phyloP scores from a whole-genome alignment of 1,139 yeast genomes.

The Candida buenavistaensis region DNA sequence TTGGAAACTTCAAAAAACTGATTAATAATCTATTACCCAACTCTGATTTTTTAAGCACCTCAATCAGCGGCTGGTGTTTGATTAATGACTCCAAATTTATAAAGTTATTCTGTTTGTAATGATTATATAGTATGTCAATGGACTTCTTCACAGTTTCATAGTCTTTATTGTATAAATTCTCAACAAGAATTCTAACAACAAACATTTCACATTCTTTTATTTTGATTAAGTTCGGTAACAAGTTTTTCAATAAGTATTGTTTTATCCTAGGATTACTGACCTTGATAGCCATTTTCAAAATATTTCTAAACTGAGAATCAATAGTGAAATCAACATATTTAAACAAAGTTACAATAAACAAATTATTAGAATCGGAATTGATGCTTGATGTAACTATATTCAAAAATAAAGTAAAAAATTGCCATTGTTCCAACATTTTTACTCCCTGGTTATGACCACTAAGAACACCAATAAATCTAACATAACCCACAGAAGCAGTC shows the following conservation, averaged over 20 bases:
- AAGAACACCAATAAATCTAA: slow-evolving; percentile 73
- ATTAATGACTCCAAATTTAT: slow-evolving; percentile 27
- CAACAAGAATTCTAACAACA: slow-evolving; percentile 53
- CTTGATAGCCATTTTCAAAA: slow-evolving; percentile 64
- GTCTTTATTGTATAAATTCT: slow-evolving; percentile 69
- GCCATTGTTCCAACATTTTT: slow-evolving; percentile 73
- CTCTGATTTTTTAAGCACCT: slow-evolving; percentile 23
- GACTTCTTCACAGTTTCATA: slow-evolving; percentile 58
- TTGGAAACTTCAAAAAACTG: slow-evolving; percentile 29
- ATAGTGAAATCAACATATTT: slow-evolving; percentile 59
- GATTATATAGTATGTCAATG: slow-evolving; percentile 38
- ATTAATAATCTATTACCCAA: slow-evolving; percentile 29
- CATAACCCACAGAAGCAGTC: slow-evolving; percentile 75
- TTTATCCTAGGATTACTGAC: slow-evolving; percentile 56
- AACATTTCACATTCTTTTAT: slow-evolving; percentile 36
- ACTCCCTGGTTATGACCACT: slow-evolving; percentile 63
- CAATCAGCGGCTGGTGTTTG: slow-evolving; percentile 32
- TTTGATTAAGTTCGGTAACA: slow-evolving; percentile 45
- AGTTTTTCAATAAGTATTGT: slow-evolving; percentile 52
- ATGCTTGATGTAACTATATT: slow-evolving; percentile 60
- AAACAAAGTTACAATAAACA: slow-evolving; percentile 57
- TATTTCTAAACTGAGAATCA: slow-evolving; percentile 68
- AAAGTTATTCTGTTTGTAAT: slow-evolving; percentile 15
- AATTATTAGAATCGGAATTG: slow-evolving; percentile 41
- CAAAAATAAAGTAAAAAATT: slow-evolving; percentile 75